A percentile compares a stretch with the other conserved stretches of the same genome.
Conservation (phyloP, 2,329 filamentous ascomycete genomes). For the Monosporascus sp. region DNA sequence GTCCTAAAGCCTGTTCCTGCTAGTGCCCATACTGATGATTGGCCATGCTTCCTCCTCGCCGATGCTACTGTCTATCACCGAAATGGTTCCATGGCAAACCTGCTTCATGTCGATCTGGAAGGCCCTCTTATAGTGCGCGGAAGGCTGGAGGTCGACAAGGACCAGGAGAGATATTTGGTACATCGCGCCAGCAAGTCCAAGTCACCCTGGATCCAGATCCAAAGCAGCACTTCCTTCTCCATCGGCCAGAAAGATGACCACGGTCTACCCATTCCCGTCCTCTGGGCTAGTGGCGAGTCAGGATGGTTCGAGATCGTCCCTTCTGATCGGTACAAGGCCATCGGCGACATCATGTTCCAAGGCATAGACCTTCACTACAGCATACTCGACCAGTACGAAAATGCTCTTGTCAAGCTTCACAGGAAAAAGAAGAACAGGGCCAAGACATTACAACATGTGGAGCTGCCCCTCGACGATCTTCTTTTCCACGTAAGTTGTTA, state of each 20-base stretch:
- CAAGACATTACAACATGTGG: conserved; percentile 19
- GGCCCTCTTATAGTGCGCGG: conserved; percentile 60
- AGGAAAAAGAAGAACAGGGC: conserved; percentile 27
- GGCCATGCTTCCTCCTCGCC: conserved; percentile 56
- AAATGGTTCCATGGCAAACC: conserved; percentile 52
- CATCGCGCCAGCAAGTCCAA: conserved; percentile 23
- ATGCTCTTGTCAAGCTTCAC: conserved; percentile 24
- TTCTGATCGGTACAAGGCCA: conserved; percentile 46
- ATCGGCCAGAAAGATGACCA: conserved; percentile 43
- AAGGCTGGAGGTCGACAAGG: conserved; percentile 43
- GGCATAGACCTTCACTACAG: conserved; percentile 60
- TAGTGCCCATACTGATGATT: conserved; percentile 40
- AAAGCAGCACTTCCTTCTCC: conserved; percentile 43
- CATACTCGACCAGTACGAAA: conserved; percentile 51
- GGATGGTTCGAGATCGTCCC: conserved; percentile 67
- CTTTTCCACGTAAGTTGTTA: conserved; percentile 29
- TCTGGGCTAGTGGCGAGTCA: conserved; percentile 60
- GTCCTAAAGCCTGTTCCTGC: conserved; percentile 30
- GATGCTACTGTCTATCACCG: conserved; percentile 54
- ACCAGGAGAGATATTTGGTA: conserved; percentile 30
- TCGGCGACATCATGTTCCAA: conserved; percentile 56
- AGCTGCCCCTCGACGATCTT: conserved; percentile 25
- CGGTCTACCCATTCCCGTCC: conserved; percentile 45
- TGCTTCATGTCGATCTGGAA: conserved; percentile 53
- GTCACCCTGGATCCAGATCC: conserved; percentile 46